Base-by-base conservation (phyloP, 495 filamentous ascomycete species). In the Penicillium ucsense region DNA sequence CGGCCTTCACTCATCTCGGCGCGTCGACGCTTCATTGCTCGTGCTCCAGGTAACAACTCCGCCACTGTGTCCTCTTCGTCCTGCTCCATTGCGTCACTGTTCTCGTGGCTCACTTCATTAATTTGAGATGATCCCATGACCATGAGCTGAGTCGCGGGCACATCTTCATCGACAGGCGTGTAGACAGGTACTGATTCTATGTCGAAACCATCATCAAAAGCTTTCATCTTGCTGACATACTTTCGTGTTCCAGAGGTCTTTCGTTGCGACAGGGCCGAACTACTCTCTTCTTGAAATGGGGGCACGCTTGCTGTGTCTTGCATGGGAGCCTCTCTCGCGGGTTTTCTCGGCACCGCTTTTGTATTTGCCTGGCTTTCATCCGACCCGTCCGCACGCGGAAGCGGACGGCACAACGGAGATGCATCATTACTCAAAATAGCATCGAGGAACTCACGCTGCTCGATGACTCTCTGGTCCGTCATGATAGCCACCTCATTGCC, bases 381-480 rank as follows among this genome's bases (percentile, higher is more conserved):
- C 20, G 20, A 20, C 28, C 35, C 39, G n/a, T 56, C 51, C 38
- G 59, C 70, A n/a, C 50, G 54, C 2, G 68, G 70, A 1, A 94
- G 75, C 3, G 81, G 74, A 34, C 78, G 77, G 47, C 83, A 79
- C 11, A 96, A 67, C 29, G 73, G 66, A 46, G 76, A 81, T 4
- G 86, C 78, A 68, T 96, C 83, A 45, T 82, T 83, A 8, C 67
- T 80, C 11, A 97, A 63, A 41, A 98, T 95, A 3, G 86, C 86
- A 65, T 95, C 89, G 6, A 98, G 73, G 50, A 98, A 95, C 52
- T 95, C 90, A 41, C 83, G 88, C 62, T 96, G 92, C 46, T 90
- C 83, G 41, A 96, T 82, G 20, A 90, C 80, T 4, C 87, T 80
- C 55, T 90, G 88, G 47, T 88, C 85, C 10, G 90, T 77, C 38